Conservation (phyloP, 108 stramenopile species). For the Hondaea fermentalgiana region DNA sequence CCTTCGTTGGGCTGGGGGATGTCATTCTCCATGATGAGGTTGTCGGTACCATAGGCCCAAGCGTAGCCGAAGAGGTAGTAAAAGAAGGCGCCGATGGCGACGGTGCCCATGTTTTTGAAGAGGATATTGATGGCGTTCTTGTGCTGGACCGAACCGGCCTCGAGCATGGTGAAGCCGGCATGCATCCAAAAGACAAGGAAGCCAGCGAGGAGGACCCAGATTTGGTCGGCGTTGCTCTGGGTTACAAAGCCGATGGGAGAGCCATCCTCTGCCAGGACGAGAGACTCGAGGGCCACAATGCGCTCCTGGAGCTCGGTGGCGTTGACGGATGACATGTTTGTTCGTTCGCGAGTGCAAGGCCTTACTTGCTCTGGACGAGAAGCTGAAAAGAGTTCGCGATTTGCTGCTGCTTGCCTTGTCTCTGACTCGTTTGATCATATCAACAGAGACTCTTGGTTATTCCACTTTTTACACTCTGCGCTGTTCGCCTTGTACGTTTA, state of each 20-base stretch:
- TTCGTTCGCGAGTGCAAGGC: no score
- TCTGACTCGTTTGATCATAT: no score
- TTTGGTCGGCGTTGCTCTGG: not conserved
- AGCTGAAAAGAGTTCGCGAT: no score
- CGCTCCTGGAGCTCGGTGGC: not conserved
- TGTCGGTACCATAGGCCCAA: not conserved
- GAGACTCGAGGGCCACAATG: not conserved
- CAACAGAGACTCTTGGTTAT: no score
- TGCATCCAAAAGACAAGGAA: conserved; percentile 60
- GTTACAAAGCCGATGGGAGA: no score
- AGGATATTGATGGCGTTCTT: conserved; percentile 53
- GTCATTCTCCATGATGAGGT: not conserved
- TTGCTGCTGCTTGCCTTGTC: no score
- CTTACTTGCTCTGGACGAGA: no score
- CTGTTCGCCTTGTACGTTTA: no score
- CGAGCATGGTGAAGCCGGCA: conserved; percentile 69
- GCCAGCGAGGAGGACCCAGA: conserved; percentile 33
- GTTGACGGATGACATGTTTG: not conserved
- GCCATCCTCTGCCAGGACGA: not conserved
- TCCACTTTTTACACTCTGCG: no score
- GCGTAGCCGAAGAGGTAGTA: conserved; percentile 31
- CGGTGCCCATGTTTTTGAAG: conserved; percentile 40
- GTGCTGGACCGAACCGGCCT: conserved; percentile 50
- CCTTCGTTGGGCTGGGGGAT: not conserved
- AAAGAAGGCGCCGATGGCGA: conserved; percentile 21